These are phyloP conservation scores for Durio zibethinus DNA, from an alignment of 345 rosid genomes.

Conservation along the genomic window DNA sequence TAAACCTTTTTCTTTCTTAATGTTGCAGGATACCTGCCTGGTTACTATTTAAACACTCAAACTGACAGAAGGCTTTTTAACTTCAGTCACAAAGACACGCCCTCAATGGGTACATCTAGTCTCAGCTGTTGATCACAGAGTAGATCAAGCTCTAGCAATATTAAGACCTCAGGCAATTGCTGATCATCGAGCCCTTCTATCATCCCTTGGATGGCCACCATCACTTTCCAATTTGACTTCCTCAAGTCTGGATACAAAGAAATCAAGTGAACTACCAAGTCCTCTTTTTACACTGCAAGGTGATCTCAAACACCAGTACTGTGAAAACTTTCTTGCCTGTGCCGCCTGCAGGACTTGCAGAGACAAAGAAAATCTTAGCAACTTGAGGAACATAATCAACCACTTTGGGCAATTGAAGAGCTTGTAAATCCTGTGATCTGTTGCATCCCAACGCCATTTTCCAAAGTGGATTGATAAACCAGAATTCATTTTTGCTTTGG, in stretches of 20 bases:
- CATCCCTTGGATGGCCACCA: slow-evolving; percentile 94
- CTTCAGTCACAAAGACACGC: slow-evolving; percentile 51
- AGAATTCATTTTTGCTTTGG: slow-evolving; percentile 86
- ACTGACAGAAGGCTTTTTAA: slow-evolving; percentile 60
- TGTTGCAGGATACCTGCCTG: slow-evolving; percentile 53
- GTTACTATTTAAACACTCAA: slow-evolving; percentile 60
- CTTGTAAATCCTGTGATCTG: slow-evolving; percentile 76
- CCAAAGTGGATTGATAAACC: slow-evolving; percentile 75
- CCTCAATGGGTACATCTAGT: slow-evolving; percentile 79
- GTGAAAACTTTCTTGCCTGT: slow-evolving; percentile 80
- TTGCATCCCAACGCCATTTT: slow-evolving; percentile 75
- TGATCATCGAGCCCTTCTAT: slow-evolving; percentile 72
- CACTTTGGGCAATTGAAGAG: slow-evolving; percentile 98
- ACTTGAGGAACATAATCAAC: slow-evolving; percentile 73
- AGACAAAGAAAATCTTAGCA: slow-evolving; percentile 76
- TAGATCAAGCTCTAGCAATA: slow-evolving; percentile 85
- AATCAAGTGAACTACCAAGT: slow-evolving; percentile 48
- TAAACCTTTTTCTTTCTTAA: neutral
- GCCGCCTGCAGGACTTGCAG: slow-evolving; percentile 79
- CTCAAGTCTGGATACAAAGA: slow-evolving; percentile 38
- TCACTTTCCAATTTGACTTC: slow-evolving; percentile 63
- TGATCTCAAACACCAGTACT: slow-evolving; percentile 48
- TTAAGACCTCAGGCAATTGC: slow-evolving; percentile 91
- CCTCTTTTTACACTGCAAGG: slow-evolving; percentile 86
- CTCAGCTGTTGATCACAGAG: slow-evolving; percentile 85